These are phyloP conservation scores for Lentinula raphanica DNA, from an alignment of 768 basidiomycete species.

Conservation along the genomic window DNA sequence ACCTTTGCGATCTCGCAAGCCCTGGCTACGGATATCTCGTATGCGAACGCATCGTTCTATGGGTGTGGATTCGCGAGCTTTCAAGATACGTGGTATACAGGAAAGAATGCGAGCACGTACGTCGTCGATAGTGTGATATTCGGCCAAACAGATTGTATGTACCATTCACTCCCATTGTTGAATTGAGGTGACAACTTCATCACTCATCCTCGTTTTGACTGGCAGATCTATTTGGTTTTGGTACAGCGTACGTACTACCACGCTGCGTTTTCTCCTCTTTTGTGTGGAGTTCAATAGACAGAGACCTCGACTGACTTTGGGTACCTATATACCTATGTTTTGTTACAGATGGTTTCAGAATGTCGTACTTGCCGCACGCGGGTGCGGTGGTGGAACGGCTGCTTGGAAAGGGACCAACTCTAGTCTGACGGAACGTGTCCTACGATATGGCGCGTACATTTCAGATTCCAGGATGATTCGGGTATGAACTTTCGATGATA, in stretches of 20 bases:
- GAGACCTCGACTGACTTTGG: too few species aligned
- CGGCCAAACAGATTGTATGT: slow-evolving; percentile 60
- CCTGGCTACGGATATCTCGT: slow-evolving; percentile 55
- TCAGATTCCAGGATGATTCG: slow-evolving; percentile 50
- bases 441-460: slow-evolving; percentile 52
- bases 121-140: slow-evolving; percentile 58
- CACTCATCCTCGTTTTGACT: background rate
- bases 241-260: slow-evolving; percentile 44
- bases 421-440: slow-evolving; percentile 38
- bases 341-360: slow-evolving; percentile 55
- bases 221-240: slow-evolving; percentile 55
- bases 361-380: slow-evolving; percentile 54
- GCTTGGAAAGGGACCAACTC: slow-evolving; percentile 59
- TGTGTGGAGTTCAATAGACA: too few species aligned
- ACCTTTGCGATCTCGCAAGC: slow-evolving; percentile 59
- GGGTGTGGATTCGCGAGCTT: slow-evolving; percentile 56
- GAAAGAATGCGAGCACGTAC: slow-evolving; percentile 52
- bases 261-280: too few species aligned
- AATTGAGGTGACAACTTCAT: too few species aligned
- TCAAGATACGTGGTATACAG: slow-evolving; percentile 66
- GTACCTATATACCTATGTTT: background rate
- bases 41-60: slow-evolving; percentile 66
- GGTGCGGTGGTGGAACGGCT: slow-evolving; percentile 58
- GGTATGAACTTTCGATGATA: slow-evolving; percentile 26
- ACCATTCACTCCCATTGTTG: background rate